Evolutionary conservation across 2,329 filamentous ascomycete species (phyloP), one percentile per base, ranked within the genome.

Genomic region (Lachnellula cervina): DNA sequence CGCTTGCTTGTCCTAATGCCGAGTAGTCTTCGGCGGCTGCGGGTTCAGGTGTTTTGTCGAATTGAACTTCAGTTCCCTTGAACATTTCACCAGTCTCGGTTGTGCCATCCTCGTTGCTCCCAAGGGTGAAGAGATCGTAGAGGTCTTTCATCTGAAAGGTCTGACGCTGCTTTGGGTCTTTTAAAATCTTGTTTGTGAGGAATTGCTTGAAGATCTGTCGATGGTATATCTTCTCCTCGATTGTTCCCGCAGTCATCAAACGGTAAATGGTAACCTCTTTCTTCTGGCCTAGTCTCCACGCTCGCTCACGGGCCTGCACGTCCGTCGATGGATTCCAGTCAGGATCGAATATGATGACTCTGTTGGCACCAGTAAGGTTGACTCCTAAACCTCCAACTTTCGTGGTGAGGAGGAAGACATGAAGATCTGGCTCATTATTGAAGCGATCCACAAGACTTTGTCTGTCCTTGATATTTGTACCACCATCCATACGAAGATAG

Each of bases 321-420:
- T 99, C 94, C 0, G 93, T 97, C 0, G 93, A 97, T 2, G 93
- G 94, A 66, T 97, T 97, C 94, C 94, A 99, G 69, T 99, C 94
- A 0, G 94, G 95, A 67, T 99, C 95, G 68, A 94, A 99, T 53
- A 99, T 97, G 68, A 99, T 96, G 61, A 99, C 93, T 35, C 94
- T 85, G 69, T 96, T 90, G 5, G 94, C 94, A 7, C 94, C 94
- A 0, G 94, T 99, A 21, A 99, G 76, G 63, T 99, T 99, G 47
- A 96, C 88, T 5, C 94, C 94, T 14, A 99, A 77, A 0, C 94
- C 94, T 46, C 94, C 94, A 17, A 97, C 95, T 69, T 95, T 95
- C 0, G 95, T 99, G 0, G 94, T 97, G 53, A 99, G 80, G 1
- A 99, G 77, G 67, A 99, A 99, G 0, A 99, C 84, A 65, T 97